Percentiles rank a stretch among this genome's conserved stretches.
Evolutionary conservation across 768 basidiomycete genomes (phyloP).

Genomic region (Calocybe cyanea): DNA sequence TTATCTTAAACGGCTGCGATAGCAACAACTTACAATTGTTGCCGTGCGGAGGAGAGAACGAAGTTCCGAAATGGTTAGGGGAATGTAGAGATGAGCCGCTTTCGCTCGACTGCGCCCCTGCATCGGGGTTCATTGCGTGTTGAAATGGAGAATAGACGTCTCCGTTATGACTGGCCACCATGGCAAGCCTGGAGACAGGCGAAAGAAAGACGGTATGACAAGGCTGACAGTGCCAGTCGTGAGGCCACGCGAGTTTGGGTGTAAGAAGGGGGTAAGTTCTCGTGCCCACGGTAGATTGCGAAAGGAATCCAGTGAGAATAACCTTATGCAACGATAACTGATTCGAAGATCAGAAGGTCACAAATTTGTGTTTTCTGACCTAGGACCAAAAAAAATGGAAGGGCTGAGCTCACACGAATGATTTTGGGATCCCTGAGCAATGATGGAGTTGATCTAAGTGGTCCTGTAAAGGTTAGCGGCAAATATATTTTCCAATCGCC

Average conservation of each 20-base stretch:
- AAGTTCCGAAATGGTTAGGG: constrained; percentile 51
- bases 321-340: constrained; percentile 28
- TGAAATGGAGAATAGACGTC: constrained; percentile 59
- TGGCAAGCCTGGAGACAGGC: constrained; percentile 28
- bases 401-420: constrained; percentile 3
- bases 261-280: constrained; percentile 35
- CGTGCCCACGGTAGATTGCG: constrained; percentile 38
- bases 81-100: constrained; percentile 76
- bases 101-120: constrained; percentile 69
- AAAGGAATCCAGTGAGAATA: constrained; percentile 22
- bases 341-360: constrained; percentile 37
- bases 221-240: constrained; percentile 25
- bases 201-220: constrained; percentile 22
- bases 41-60: constrained; percentile 41
- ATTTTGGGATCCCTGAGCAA: constrained; percentile 4
- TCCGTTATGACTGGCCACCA: constrained; percentile 55
- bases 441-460: background rate
- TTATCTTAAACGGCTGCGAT: constrained; percentile 41
- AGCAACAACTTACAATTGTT: constrained; percentile 53
- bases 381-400: constrained; percentile 6
- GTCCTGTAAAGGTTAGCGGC: constrained; percentile 2
- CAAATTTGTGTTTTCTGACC: constrained; percentile 15
- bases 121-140: constrained; percentile 49
- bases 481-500: background rate
- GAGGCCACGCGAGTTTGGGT: constrained; percentile 43